Evolutionary conservation across 2,329 filamentous ascomycete genomes (phyloP), one percentile per base, ranked within the genome.

Genomic region (Penicillium expansum): DNA sequence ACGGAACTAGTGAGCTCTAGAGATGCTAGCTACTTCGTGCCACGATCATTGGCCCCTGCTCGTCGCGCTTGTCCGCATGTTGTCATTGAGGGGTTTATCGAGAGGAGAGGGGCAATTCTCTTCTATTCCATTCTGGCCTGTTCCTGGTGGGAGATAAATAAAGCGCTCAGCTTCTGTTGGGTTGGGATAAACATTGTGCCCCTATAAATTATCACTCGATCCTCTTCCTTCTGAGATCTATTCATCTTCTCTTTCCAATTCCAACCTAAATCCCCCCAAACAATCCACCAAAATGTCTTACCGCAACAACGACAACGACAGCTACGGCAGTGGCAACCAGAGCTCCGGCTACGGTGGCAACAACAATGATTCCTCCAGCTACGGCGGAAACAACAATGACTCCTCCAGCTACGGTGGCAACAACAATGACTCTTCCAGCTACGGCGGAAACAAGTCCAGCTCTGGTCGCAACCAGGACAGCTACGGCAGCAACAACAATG

Each of bases 311-410:
- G 42, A 56, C 54, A 42, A 56, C 27, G 42, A 52, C 29, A 56
- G 48, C 54, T 56, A 56, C 41, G 48, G 54, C 48, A 52, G 54
- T 52, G 35, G 54, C 37, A 56, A 56, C 54, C 48, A 56, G 35
- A 56, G 48, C 54, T 56, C 54, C 16, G 41, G 54, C 41, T 52
- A 45, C 30, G 54, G 49, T 16, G 29, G 30, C 35, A 52, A 47
- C 39, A 45, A 18, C 27, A 33, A 39, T 20, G 20, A 47, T 29
- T 42, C 38, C 3, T 37, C 35, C 3, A 54, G 44, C 37, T 55
- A 55, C 13, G 44, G 44, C 8, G 27, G 8, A 11, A n/a, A 35
- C 33, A 55, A 50, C 30, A 55, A 30, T 1, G 38, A 55, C 27
- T 29, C 27, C 11, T 29, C 27, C 11, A 55, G 18, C 53, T 44